phyloP scores from a whole-genome alignment of 495 filamentous ascomycete genomes.

The Penicillium malachiteum region DNA sequence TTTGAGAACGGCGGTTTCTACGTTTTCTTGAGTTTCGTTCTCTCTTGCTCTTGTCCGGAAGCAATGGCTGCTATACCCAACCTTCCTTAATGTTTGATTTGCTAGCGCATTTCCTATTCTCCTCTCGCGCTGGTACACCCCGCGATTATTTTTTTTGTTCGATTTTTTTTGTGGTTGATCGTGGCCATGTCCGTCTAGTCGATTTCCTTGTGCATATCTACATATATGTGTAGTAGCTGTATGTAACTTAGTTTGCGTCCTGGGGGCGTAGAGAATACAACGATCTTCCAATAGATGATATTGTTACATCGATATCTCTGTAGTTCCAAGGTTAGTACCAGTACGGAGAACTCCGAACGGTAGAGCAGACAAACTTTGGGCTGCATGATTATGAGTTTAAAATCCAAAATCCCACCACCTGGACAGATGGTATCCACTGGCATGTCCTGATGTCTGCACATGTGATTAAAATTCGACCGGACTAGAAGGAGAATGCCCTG shows the following conservation, averaged over 20 bases:
- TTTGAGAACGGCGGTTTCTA: slow-evolving; percentile 33
- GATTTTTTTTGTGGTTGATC: slow-evolving; percentile 1
- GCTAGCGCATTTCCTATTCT: slow-evolving; percentile 16
- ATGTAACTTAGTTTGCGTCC: slow-evolving; percentile 25
- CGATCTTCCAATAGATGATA: slow-evolving; percentile 2
- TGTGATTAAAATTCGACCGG: too few species aligned
- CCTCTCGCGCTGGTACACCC: slow-evolving; percentile 17
- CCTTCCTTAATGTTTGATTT: slow-evolving; percentile 37
- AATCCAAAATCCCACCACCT: too few species aligned
- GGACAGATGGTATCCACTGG: too few species aligned
- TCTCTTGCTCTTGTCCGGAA: slow-evolving; percentile 17
- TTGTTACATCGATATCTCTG: background rate
- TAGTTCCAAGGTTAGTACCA: background rate
- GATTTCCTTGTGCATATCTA: slow-evolving; percentile 18
- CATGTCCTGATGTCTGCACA: too few species aligned
- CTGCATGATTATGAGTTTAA: too few species aligned
- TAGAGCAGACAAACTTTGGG: too few species aligned
- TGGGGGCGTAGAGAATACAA: slow-evolving; percentile 22
- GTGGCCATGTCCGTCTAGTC: slow-evolving; percentile 3
- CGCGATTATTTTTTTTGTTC: slow-evolving; percentile 9
- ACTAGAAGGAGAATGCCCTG: too few species aligned
- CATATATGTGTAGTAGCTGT: slow-evolving; percentile 13
- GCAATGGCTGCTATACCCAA: slow-evolving; percentile 33
- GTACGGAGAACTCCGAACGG: too few species aligned
- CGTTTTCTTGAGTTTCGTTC: slow-evolving; percentile 11